Evolutionary conservation across 2,329 filamentous ascomycete genomes (phyloP), one percentile per base, ranked within the genome.

Genomic region (Sphaerulina vaccinii): DNA sequence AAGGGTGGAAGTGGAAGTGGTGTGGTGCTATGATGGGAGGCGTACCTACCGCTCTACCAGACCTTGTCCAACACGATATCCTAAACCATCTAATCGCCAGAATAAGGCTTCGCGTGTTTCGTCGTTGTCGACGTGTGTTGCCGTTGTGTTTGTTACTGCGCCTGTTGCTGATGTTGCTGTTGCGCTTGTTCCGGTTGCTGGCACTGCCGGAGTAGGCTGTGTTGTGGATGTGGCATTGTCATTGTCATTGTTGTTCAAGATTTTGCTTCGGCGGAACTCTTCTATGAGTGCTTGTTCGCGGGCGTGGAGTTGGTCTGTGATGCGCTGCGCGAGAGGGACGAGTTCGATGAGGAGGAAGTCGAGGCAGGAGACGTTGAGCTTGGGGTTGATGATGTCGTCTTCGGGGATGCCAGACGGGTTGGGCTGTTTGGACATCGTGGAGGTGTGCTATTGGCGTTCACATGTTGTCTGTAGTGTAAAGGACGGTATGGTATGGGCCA

Each of bases 271-370:
- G 18, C 59, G 52, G 52, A 65, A 66, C 21, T 67, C 61, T 46
- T 64, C 64, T 37, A 62, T 51, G 56, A 75, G 55, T 19, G 71
- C 71, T 58, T 76, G 69, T 54, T 79, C 70, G 46, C 72, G 68
- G 23, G 73, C 74, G 52, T 84, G 82, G 3, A 90, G 78, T 65
- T 93, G 86, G 65, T 85, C 82, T 18, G 89, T 85, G 56, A 97
- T 80, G 59, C 93, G 85, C 71, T 95, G 90, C 4, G 92, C 88
- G 77, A 97, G 86, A 33, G 93, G 93, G 13, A 99, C 93, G 49
- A 99, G 83, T 75, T 99, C 93, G 68, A 97, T 97, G 63, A 99
- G 82, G 51, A 99, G 82, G 63, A 99, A 87, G 72, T 99, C 93
- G 64, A 99, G 84, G 69, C 88, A 90, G 41, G 92, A 93, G 51